Evolutionary conservation across 495 filamentous ascomycete genomes (phyloP).

Genomic region (Cudoniella acicularis): DNA sequence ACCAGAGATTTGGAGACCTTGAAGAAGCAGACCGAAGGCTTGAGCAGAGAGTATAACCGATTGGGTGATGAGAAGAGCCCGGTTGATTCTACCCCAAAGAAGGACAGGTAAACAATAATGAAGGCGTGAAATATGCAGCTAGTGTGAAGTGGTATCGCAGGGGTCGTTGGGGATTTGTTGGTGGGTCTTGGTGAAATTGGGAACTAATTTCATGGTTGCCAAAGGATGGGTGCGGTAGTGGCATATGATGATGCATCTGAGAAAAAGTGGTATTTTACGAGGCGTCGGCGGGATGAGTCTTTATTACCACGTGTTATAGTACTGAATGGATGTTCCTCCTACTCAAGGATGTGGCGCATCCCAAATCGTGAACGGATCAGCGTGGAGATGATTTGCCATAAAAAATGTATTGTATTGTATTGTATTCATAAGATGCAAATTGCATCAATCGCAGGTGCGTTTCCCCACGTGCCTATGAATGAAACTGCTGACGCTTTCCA

Average conservation of each 20-base stretch:
- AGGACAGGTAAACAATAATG: constrained; percentile 34
- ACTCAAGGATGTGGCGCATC: no score
- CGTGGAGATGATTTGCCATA: no score
- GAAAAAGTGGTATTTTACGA: neutral
- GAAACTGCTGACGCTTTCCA: no score
- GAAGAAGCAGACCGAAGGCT: constrained; percentile 78
- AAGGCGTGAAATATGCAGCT: no score
- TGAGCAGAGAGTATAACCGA: constrained; percentile 75
- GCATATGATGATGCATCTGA: no score
- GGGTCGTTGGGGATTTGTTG: neutral
- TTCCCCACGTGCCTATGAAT: no score
- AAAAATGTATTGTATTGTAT: no score
- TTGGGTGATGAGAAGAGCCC: constrained; percentile 67
- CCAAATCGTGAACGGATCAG: no score
- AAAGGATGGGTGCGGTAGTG: neutral
- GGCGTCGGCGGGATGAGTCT: neutral
- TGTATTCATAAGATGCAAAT: no score
- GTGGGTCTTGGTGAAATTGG: neutral
- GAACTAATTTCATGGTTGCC: neutral
- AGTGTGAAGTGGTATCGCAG: neutral
- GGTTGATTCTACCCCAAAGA: constrained; percentile 25
- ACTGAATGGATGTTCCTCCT: no score
- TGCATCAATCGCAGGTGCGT: no score
- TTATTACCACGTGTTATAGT: no score
- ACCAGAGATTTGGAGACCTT: constrained; percentile 74